Conservation (phyloP, 1,139 yeast genomes). For the Sugiyamaella japonica region DNA sequence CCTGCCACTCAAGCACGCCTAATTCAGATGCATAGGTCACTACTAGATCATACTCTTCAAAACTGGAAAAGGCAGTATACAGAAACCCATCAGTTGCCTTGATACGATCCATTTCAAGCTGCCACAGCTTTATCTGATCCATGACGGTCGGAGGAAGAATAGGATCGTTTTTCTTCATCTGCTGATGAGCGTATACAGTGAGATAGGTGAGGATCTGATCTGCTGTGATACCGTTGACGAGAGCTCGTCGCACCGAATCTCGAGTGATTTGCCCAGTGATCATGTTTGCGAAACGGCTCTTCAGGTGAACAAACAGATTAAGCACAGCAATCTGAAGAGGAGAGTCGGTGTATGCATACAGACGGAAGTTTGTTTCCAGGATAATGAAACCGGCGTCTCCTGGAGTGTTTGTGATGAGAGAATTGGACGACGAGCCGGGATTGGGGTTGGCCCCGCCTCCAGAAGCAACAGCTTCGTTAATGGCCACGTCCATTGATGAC, state of each 20-base stretch:
- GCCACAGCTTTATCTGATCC: constrained; percentile 96
- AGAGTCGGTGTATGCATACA: constrained; percentile 92
- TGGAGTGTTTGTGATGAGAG: constrained; percentile 18
- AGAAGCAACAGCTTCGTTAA: constrained; percentile 19
- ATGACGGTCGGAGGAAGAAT: constrained; percentile 92
- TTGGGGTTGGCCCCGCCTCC: constrained; percentile 28
- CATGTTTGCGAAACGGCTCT: constrained; percentile 84
- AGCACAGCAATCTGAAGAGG: constrained; percentile 94
- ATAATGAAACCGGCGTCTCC: constrained; percentile 59
- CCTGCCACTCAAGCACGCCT: constrained; percentile 87
- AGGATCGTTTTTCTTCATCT: constrained; percentile 56
- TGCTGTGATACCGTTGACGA: constrained; percentile 87
- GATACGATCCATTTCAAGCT: constrained; percentile 89
- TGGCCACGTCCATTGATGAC: constrained; percentile 36
- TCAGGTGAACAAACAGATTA: constrained; percentile 80
- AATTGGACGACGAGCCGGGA: constrained; percentile 25
- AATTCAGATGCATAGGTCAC: constrained; percentile 82
- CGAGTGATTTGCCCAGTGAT: constrained; percentile 92
- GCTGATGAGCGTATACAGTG: constrained; percentile 93
- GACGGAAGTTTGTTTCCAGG: constrained; percentile 88
- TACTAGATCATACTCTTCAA: constrained; percentile 71
- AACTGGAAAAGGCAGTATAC: constrained; percentile 79
- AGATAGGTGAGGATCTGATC: constrained; percentile 89
- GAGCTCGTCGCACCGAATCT: constrained; percentile 83
- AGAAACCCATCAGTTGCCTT: constrained; percentile 84